Conservation (phyloP, 805 yeast species). For the Kuraishia capsulata region DNA sequence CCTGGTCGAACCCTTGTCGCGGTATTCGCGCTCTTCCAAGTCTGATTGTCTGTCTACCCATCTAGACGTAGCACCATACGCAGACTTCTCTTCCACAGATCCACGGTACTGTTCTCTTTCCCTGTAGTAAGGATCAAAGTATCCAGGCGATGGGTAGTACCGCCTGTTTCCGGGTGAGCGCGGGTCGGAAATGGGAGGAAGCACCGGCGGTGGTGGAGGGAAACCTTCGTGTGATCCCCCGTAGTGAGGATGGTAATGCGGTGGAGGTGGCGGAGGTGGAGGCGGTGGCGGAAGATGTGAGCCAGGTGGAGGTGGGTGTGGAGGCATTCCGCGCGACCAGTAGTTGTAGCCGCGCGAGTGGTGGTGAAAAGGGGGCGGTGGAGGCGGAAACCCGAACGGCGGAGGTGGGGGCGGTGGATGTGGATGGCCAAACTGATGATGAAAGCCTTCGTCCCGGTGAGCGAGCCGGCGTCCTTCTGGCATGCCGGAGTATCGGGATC, state of each 20-base stretch:
- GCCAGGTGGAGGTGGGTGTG: too few relatives aligned
- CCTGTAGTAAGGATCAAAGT: background rate
- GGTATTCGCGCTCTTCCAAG: background rate
- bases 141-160: slow-evolving; percentile 2
- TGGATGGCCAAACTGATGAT: background rate
- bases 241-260: slow-evolving; percentile 9
- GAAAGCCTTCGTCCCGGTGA: background rate
- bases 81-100: background rate
- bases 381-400: slow-evolving; percentile 11
- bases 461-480: slow-evolving; percentile 1
- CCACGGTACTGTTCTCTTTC: background rate
- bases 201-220: slow-evolving; percentile 16
- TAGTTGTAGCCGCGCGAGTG: too few relatives aligned
- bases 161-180: background rate
- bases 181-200: slow-evolving; percentile 7
- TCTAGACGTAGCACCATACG: background rate
- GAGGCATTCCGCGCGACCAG: too few relatives aligned
- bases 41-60: background rate
- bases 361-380: slow-evolving; percentile 15
- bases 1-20: background rate
- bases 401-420: slow-evolving; percentile 13
- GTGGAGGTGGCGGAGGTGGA: too few relatives aligned
- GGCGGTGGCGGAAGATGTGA: too few relatives aligned
- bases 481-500: too few relatives aligned
- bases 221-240: too few relatives aligned